Evolutionary conservation across 164 flowering plant species (phyloP).

Genomic region (Akebia trifoliata): DNA sequence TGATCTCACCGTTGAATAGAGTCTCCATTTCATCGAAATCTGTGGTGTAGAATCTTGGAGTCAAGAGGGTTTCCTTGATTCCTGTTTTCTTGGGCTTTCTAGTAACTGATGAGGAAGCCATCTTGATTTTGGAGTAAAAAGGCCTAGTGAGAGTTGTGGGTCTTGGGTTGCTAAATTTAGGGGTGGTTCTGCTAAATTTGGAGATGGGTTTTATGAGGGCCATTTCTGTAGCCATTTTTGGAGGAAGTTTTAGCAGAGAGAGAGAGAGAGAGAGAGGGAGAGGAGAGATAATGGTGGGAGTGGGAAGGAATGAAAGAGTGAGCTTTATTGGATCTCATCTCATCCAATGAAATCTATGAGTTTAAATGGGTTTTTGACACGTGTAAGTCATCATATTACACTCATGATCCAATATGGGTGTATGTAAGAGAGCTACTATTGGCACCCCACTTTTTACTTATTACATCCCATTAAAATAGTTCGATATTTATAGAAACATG

Average conservation of each 20-base stretch:
- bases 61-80: conserved; percentile 73
- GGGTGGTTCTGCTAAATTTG: conserved; percentile 32
- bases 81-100: conserved; percentile 38
- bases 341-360: conserved; percentile 65
- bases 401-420: conserved; percentile 3
- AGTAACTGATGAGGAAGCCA: conserved; percentile 38
- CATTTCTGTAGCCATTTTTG: conserved; percentile 67
- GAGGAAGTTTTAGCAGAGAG: conserved; percentile 2
- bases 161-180: conserved; percentile 21
- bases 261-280: conserved; percentile 11
- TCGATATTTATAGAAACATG: too few relatives aligned
- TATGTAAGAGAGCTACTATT: neutral
- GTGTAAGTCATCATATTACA: conserved; percentile 30
- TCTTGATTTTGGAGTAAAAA: conserved; percentile 22
- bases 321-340: conserved; percentile 53
- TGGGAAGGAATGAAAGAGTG: conserved; percentile 7
- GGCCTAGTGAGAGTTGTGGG: conserved; percentile 12
- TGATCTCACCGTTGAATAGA: conserved; percentile 88
- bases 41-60: conserved; percentile 96
- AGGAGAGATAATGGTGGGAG: conserved; percentile 16
- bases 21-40: conserved; percentile 97
- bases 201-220: conserved; percentile 73
- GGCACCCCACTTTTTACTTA: too few relatives aligned
- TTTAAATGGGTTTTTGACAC: conserved; percentile 42
- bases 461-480: neutral